Evolutionary conservation across 441 rosid species (phyloP).

Genomic region (Dalechampia spathulata): DNA sequence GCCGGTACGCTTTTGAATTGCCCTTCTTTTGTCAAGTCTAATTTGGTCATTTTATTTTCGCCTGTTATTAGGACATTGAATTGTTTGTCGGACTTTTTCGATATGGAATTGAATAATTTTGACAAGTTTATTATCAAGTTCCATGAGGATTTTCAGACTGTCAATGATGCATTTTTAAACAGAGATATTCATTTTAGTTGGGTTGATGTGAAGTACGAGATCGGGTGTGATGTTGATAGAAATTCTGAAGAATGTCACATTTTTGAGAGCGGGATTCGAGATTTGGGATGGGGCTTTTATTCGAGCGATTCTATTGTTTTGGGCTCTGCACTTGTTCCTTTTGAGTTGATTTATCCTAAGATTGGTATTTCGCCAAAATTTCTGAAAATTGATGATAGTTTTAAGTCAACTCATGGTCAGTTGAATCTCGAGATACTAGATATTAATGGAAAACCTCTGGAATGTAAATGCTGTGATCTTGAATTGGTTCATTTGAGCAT

Average conservation of each 20-base stretch:
- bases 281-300: conserved; percentile 82
- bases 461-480: conserved; percentile 68
- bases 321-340: conserved; percentile 61
- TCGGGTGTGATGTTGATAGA: conserved; percentile 17
- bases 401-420: conserved; percentile 27
- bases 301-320: conserved; percentile 55
- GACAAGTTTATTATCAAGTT: conserved; percentile 33
- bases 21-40: conserved; percentile 38
- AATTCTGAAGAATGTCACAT: conserved; percentile 25
- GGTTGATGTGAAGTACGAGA: conserved; percentile 54
- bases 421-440: conserved; percentile 63
- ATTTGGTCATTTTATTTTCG: conserved; percentile 70
- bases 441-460: conserved; percentile 60
- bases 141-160: conserved; percentile 39
- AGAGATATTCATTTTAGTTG: conserved; percentile 80
- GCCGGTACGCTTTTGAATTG: conserved; percentile 29
- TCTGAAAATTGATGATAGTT: conserved; percentile 10
- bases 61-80: conserved; percentile 35
- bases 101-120: conserved; percentile 29
- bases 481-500: conserved; percentile 34
- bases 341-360: conserved; percentile 76
- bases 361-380: conserved; percentile 35
- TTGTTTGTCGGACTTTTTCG: conserved; percentile 43
- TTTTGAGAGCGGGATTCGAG: conserved; percentile 49
- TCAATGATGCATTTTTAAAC: conserved; percentile 46